Evolutionary conservation across 179 eudicot species (phyloP).

Genomic region (Vitellaria paradoxa): DNA sequence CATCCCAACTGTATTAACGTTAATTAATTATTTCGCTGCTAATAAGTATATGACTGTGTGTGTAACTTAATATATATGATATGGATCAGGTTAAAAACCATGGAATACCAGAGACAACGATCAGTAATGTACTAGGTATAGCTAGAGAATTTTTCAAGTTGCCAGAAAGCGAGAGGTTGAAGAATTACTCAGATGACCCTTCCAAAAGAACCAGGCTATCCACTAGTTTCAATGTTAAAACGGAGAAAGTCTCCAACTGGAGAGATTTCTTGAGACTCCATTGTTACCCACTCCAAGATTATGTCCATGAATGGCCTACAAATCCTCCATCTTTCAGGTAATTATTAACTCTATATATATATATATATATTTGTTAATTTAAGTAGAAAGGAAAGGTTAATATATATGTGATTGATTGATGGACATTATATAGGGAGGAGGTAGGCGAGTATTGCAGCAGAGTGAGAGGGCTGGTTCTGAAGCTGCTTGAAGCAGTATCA

Average conservation of each 20-base stretch:
- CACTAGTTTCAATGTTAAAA: constrained; percentile 29
- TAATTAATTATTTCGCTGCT: no score
- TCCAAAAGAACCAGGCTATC: constrained; percentile 29
- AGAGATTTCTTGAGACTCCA: constrained; percentile 39
- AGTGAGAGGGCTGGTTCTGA: constrained; percentile 17
- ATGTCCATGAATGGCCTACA: constrained; percentile 31
- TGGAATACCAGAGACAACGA: constrained; percentile 20
- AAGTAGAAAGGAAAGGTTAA: constrained; percentile 7
- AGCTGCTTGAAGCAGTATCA: constrained; percentile 20
- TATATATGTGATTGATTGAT: constrained; percentile 9
- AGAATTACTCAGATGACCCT: constrained; percentile 30
- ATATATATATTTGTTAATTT: constrained; percentile 16
- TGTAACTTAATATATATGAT: no score
- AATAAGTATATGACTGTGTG: no score
- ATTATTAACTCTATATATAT: no score
- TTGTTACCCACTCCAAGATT: constrained; percentile 31
- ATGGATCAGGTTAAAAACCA: constrained; percentile 28
- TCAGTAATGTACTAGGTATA: constrained; percentile 10
- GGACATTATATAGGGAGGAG: not conserved
- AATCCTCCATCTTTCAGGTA: constrained; percentile 25
- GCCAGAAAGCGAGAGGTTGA: constrained; percentile 29
- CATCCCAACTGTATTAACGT: no score
- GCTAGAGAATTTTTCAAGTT: constrained; percentile 22
- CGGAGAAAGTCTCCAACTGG: constrained; percentile 34
- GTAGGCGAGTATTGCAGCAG: constrained; percentile 22